Conservation (phyloP, 1,139 yeast genomes). For the Candida sanyaensis region DNA sequence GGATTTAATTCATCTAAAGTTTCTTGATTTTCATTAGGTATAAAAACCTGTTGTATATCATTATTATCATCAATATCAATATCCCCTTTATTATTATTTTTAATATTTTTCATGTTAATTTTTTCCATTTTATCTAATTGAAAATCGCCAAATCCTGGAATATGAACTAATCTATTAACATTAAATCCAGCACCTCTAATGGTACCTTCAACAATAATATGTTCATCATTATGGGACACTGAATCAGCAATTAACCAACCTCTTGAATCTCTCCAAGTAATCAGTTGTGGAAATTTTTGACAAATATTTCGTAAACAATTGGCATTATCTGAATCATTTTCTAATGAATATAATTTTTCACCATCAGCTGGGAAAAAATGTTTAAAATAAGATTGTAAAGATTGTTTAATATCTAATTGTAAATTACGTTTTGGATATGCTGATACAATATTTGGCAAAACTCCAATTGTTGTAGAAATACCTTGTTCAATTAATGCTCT, state of each 20-base stretch:
- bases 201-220: slow-evolving; percentile 70
- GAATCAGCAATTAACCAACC: slow-evolving; percentile 82
- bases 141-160: slow-evolving; percentile 90
- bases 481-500: slow-evolving; percentile 93
- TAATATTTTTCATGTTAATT: slow-evolving; percentile 19
- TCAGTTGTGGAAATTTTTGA: slow-evolving; percentile 82
- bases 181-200: slow-evolving; percentile 86
- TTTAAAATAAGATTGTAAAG: slow-evolving; percentile 76
- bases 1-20: slow-evolving; percentile 68
- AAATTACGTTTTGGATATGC: slow-evolving; percentile 74
- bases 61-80: slow-evolving; percentile 17
- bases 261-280: slow-evolving; percentile 90
- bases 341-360: slow-evolving; percentile 75
- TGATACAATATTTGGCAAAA: slow-evolving; percentile 70
- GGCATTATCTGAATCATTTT: slow-evolving; percentile 62
- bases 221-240: slow-evolving; percentile 25
- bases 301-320: slow-evolving; percentile 76
- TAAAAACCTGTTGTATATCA: slow-evolving; percentile 28
- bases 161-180: slow-evolving; percentile 74
- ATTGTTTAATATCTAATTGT: slow-evolving; percentile 76
- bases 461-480: slow-evolving; percentile 79
- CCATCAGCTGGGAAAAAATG: slow-evolving; percentile 85
- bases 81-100: slow-evolving; percentile 24
- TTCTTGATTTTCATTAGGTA: slow-evolving; percentile 61
- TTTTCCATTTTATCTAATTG: slow-evolving; percentile 70